Conservation (phyloP, 306 rosid species). For the Pterocarpus santalinus region DNA sequence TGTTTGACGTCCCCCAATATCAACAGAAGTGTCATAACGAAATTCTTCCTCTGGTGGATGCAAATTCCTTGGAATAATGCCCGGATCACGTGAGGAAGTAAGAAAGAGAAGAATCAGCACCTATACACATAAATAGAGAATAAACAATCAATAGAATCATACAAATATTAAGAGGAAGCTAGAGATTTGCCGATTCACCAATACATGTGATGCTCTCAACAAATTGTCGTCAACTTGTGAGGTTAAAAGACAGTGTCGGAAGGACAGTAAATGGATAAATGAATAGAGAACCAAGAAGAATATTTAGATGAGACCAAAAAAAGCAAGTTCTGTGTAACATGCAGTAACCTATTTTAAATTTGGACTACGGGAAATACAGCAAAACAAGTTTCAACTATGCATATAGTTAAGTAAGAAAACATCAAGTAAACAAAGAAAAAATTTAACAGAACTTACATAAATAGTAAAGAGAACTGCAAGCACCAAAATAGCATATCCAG, state of each 20-base stretch:
- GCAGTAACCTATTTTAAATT: constrained; percentile 12
- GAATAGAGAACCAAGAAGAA: constrained; percentile 24
- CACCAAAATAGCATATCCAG: constrained; percentile 81
- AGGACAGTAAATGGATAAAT: neutral
- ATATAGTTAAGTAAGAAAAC: neutral
- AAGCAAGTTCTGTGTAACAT: constrained; percentile 7
- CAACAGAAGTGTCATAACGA: constrained; percentile 69
- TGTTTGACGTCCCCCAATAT: constrained; percentile 78
- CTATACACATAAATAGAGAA: constrained; percentile 63
- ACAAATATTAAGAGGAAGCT: neutral
- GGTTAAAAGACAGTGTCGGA: constrained; percentile 13
- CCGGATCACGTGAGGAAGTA: constrained; percentile 96
- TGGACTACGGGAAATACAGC: neutral
- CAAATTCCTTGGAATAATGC: constrained; percentile 82
- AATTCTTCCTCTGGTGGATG: constrained; percentile 95
- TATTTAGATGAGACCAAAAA: constrained; percentile 17
- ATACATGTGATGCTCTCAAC: constrained; percentile 18
- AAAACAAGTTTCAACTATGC: constrained; percentile 9
- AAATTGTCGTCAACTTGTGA: neutral
- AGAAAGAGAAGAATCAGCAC: constrained; percentile 91
- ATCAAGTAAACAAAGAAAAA: constrained; percentile 20
- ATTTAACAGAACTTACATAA: constrained; percentile 66
- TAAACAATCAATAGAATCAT: constrained; percentile 2
- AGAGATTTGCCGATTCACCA: neutral
- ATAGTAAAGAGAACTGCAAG: constrained; percentile 71